phyloP scores from a whole-genome alignment of 208 protist species.

The Histomonas meleagridis region DNA sequence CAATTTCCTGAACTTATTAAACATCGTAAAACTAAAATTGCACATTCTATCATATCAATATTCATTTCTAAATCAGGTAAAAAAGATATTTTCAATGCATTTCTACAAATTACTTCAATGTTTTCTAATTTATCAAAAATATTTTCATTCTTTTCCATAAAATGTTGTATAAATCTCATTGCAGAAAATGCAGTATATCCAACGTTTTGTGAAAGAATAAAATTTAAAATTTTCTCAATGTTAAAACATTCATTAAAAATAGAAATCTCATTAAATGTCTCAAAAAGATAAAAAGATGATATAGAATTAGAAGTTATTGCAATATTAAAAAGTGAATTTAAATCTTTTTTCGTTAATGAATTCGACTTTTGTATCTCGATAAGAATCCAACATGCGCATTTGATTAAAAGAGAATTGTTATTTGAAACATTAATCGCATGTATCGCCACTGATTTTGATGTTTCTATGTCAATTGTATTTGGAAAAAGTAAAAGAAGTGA shows the following conservation, averaged over 20 bases:
- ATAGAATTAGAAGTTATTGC: background rate
- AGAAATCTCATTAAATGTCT: background rate
- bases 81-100: background rate
- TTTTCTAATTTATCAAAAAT: background rate
- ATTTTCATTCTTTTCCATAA: background rate
- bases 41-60: background rate
- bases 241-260: background rate
- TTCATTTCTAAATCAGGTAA: background rate
- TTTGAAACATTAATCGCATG: constrained; percentile 26
- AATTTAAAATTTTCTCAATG: background rate
- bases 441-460: background rate
- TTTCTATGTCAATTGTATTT: background rate
- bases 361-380: background rate
- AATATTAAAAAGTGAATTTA: background rate
- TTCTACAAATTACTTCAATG: background rate
- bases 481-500: background rate
- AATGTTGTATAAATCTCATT: background rate
- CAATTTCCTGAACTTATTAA: background rate
- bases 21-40: background rate
- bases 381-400: background rate
- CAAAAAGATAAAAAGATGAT: background rate
- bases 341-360: background rate
- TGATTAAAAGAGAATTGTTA: background rate
- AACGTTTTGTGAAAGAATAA: background rate
- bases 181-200: background rate